Percentiles rank a stretch among this genome's conserved stretches.
Conservation (phyloP, 2,329 filamentous ascomycete genomes). For the Colletotrichum falcatum region DNA sequence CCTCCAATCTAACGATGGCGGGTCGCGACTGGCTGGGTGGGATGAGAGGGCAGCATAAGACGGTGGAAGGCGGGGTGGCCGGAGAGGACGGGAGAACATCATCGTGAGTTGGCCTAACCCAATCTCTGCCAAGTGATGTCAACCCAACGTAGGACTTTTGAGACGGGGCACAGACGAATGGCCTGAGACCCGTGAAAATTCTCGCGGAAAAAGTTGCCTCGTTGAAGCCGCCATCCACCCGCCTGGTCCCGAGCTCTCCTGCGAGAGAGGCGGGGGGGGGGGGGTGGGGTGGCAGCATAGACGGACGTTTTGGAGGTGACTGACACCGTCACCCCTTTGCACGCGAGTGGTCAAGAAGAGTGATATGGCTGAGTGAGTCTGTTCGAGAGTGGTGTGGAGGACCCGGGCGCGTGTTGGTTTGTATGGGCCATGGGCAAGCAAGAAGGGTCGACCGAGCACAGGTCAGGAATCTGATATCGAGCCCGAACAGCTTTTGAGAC, state of each 20-base stretch:
- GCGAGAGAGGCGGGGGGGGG: neutral
- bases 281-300: too few relatives aligned
- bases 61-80: neutral
- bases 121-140: neutral
- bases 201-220: neutral
- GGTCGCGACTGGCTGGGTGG: neutral
- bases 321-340: neutral
- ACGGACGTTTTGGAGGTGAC: neutral
- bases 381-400: neutral
- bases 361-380: neutral
- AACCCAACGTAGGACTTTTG: neutral
- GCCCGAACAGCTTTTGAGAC: constrained; percentile 27
- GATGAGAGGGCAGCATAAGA: neutral
- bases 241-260: neutral
- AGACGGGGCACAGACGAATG: neutral
- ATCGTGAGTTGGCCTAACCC: neutral
- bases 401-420: neutral
- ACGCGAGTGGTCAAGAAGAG: neutral
- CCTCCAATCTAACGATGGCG: neutral
- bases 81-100: neutral
- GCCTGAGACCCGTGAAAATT: neutral
- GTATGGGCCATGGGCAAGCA: neutral
- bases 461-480: constrained; percentile 29
- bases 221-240: neutral
- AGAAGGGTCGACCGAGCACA: neutral